These are phyloP conservation scores for Aspergillus sp. DNA, from an alignment of 2,329 filamentous ascomycete species.

Conservation along the genomic window DNA sequence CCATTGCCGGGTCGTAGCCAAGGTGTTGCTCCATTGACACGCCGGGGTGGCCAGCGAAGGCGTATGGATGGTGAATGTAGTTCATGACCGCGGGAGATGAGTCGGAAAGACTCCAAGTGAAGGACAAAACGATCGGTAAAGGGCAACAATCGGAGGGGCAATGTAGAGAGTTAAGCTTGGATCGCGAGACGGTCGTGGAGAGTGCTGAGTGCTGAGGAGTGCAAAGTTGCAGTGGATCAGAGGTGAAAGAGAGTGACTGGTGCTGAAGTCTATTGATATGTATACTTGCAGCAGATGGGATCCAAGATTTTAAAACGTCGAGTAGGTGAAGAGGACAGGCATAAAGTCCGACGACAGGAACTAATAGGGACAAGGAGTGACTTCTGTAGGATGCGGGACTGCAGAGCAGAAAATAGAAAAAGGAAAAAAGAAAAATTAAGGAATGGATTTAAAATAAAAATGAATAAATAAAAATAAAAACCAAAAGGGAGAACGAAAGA, in stretches of 20 bases:
- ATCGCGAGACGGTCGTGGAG: constrained; percentile 6
- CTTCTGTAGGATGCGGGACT: constrained; percentile 11
- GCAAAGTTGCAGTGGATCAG: not conserved
- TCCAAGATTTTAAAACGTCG: constrained; percentile 3
- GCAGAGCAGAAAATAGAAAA: constrained; percentile 18
- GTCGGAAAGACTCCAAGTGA: constrained; percentile 7
- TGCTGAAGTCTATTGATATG: constrained; percentile 11
- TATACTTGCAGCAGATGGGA: constrained; percentile 14
- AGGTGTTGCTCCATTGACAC: constrained; percentile 40
- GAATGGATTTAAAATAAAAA: constrained; percentile 11
- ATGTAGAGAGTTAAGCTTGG: constrained; percentile 5
- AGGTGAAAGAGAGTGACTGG: constrained; percentile 12
- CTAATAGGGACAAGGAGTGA: constrained; percentile 19
- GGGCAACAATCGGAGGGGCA: not conserved
- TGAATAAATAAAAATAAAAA: constrained; percentile 18
- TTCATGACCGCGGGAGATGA: constrained; percentile 32
- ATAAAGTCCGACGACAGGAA: constrained; percentile 23
- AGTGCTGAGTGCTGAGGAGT: constrained; percentile 1
- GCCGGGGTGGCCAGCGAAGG: constrained; percentile 33
- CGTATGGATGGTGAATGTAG: constrained; percentile 40
- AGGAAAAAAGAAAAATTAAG: constrained; percentile 13
- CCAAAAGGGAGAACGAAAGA: constrained; percentile 17
- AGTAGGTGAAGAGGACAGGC: constrained; percentile 16
- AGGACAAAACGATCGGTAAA: constrained; percentile 6
- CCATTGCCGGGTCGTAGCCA: constrained; percentile 36